Evolutionary conservation across 176 grass and related monocot species (phyloP).

Genomic region (Oryza officinalis): DNA sequence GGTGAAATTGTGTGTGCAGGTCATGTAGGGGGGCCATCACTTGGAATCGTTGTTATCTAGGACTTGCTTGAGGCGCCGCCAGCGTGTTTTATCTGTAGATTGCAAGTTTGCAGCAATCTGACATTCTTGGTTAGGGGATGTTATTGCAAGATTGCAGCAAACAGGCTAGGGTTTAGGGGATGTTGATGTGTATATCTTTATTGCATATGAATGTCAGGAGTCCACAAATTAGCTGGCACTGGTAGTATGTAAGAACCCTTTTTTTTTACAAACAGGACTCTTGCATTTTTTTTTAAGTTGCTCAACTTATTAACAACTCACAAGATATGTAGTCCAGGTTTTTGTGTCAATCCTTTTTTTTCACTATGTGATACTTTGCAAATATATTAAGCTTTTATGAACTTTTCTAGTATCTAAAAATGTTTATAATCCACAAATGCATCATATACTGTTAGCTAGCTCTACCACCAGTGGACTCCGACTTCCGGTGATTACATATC

Average conservation of each 20-base stretch:
- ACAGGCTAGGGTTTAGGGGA: neutral
- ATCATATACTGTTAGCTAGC: neutral
- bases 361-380: neutral
- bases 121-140: neutral
- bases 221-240: neutral
- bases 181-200: neutral
- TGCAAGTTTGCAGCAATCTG: neutral
- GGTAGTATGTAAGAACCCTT: neutral
- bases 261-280: neutral
- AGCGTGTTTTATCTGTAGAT: neutral
- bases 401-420: neutral
- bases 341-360: neutral
- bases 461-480: neutral
- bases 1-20: neutral
- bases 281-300: neutral
- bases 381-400: neutral
- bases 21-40: neutral
- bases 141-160: neutral
- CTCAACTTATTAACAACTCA: neutral
- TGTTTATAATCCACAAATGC: neutral
- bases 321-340: neutral
- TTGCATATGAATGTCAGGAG: neutral
- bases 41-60: neutral
- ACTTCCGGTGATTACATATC: neutral
- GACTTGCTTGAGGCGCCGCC: neutral